These are phyloP conservation scores for Diaporthe capsici DNA, from an alignment of 2,329 filamentous ascomycete species.

Conservation along the genomic window DNA sequence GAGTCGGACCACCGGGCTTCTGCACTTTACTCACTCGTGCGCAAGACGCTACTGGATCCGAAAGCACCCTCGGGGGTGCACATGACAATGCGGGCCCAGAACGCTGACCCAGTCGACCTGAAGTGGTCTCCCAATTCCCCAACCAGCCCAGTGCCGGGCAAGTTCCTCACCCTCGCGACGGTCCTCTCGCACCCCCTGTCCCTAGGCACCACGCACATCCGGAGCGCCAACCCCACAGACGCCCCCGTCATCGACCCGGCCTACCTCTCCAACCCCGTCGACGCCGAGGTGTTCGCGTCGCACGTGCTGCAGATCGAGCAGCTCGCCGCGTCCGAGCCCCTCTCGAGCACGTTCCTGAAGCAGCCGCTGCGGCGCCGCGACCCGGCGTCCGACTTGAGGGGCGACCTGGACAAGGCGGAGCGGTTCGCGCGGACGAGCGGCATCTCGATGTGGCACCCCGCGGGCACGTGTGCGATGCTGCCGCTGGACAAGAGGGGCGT, in stretches of 20 bases:
- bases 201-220: slow-evolving; percentile 69
- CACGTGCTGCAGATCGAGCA: slow-evolving; percentile 52
- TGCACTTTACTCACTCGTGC: too few relatives aligned
- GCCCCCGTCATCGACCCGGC: slow-evolving; percentile 54
- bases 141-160: slow-evolving; percentile 50
- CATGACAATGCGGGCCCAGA: too few relatives aligned
- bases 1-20: too few relatives aligned
- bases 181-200: slow-evolving; percentile 72
- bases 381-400: neutral
- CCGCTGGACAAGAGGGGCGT: slow-evolving; percentile 56
- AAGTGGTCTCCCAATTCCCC: slow-evolving; percentile 42
- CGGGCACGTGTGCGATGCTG: slow-evolving; percentile 59
- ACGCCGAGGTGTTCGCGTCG: slow-evolving; percentile 58
- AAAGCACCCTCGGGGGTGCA: too few relatives aligned
- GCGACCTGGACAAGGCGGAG: slow-evolving; percentile 14
- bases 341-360: neutral
- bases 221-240: slow-evolving; percentile 52
- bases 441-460: slow-evolving; percentile 55
- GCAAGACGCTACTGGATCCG: too few relatives aligned
- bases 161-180: slow-evolving; percentile 65
- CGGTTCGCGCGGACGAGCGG: neutral
- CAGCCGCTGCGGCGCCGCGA: slow-evolving; percentile 21
- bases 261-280: slow-evolving; percentile 64
- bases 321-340: too few relatives aligned
- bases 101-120: slow-evolving; percentile 1